Conservation (phyloP, 2,329 filamentous ascomycete species). For the Trichoderma koningii region DNA sequence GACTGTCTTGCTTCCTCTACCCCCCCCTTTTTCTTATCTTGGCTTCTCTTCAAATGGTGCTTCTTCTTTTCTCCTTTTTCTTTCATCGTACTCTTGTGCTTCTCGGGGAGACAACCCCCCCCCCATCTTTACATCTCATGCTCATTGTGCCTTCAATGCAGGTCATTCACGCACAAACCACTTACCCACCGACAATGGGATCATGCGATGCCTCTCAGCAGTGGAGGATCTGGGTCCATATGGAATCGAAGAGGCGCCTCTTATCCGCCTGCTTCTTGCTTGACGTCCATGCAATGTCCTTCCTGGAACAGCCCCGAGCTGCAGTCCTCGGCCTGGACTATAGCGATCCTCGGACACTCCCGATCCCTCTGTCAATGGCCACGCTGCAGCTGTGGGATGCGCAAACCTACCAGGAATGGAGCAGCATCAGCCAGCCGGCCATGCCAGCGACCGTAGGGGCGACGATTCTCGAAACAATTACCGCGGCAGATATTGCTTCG, state of each 20-base stretch:
- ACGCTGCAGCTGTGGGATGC: constrained; percentile 55
- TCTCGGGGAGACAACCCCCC: neutral
- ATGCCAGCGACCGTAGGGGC: constrained; percentile 35
- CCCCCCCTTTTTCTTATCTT: constrained; percentile 29
- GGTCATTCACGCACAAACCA: constrained; percentile 43
- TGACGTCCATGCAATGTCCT: constrained; percentile 58
- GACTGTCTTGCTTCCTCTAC: constrained; percentile 32
- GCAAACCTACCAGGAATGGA: constrained; percentile 50
- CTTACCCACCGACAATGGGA: constrained; percentile 32
- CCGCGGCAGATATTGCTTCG: constrained; percentile 40
- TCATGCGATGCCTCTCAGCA: constrained; percentile 38
- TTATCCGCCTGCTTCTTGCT: constrained; percentile 59
- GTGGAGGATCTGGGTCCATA: constrained; percentile 57
- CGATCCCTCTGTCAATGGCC: constrained; percentile 50
- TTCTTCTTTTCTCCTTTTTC: neutral
- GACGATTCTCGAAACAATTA: constrained; percentile 41
- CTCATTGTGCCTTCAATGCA: constrained; percentile 40
- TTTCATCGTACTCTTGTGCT: no score
- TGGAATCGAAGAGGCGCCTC: constrained; percentile 56
- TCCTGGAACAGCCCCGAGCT: constrained; percentile 52
- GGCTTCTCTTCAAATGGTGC: neutral
- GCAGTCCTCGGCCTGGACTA: constrained; percentile 42
- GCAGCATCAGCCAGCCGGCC: constrained; percentile 37
- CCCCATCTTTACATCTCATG: neutral
- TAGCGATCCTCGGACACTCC: constrained; percentile 39